Base-by-base conservation (phyloP, 306 rosid species). In the Mimosa bimucronata region DNA sequence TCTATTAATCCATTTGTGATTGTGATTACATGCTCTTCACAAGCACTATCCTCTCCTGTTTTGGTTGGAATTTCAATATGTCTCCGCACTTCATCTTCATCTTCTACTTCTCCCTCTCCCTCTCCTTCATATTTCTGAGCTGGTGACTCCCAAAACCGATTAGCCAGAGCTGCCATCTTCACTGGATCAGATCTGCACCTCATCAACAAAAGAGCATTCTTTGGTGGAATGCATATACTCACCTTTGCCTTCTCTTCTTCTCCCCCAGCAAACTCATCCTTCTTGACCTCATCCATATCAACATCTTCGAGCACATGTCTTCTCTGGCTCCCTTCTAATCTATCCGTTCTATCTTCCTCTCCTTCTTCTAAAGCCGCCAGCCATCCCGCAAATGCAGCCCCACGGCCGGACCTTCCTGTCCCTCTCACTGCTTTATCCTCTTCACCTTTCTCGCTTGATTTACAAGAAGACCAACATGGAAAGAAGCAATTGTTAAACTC, bases 111-210 rank as follows among this genome's bases (percentile, higher is more conserved):
- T 23, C 55, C 73, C 0, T 8, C 81, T 23, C 41, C 41, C 55
- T 73, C 68, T 0, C 78, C 81, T 71, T 75, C 83, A 40, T 67
- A 73, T 81, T 83, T 85, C 5, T 71, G 81, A 71, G 71, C 80
- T n/a, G 97, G 94, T 23, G 97, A 81, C 40, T 92, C 97, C 93
- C 90, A 93, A 52, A 95, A 90, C 4, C 93, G 70, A 42, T 88
- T 91, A 4, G 97, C 97, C 34, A 95, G 87, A 52, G 94, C 98
- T 3, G 98, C 99, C 99, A 93, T 89, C 83, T 90, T 95, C 44
- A 93, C 97, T 40, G 99, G 99, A 84, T 95, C 99, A 87, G 99
- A 95, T 88, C 99, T 91, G 26, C 99, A 93, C 82, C 99, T 90
- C 99, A 95, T 95, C 41, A 95, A 84, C 83, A 95, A 80, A 44